These are phyloP conservation scores for Leucocoprinus leucothites DNA, from an alignment of 768 basidiomycete genomes.

Conservation along the genomic window DNA sequence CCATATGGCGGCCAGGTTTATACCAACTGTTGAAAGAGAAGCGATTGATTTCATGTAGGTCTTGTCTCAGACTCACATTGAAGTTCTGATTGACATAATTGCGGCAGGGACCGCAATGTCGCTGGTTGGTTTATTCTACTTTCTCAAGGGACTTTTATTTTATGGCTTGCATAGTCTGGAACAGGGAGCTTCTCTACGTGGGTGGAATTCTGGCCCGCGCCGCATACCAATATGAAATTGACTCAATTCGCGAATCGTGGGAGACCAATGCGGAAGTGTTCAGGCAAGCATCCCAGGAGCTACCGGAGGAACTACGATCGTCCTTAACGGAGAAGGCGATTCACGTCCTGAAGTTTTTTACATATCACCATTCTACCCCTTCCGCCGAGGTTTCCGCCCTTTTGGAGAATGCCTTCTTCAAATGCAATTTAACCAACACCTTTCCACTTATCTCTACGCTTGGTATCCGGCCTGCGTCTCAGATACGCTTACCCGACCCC, in stretches of 20 bases:
- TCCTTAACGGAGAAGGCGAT: slow-evolving; percentile 61
- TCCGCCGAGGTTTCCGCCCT: slow-evolving; percentile 69
- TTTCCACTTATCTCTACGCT: slow-evolving; percentile 74
- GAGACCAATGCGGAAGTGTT: slow-evolving; percentile 36
- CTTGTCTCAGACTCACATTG: neutral
- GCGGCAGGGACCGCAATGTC: slow-evolving; percentile 72
- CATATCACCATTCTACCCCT: slow-evolving; percentile 85
- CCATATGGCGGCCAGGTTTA: slow-evolving; percentile 76
- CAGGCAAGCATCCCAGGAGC: slow-evolving; percentile 18
- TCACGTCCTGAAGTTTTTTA: slow-evolving; percentile 87
- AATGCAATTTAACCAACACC: slow-evolving; percentile 43
- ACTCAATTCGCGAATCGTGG: slow-evolving; percentile 59
- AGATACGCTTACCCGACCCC: slow-evolving; percentile 73
- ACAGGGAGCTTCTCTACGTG: slow-evolving; percentile 80
- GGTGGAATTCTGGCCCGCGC: slow-evolving; percentile 80
- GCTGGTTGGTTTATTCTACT: slow-evolving; percentile 43
- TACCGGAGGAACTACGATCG: slow-evolving; percentile 38
- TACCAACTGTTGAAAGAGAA: slow-evolving; percentile 95
- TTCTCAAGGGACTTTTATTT: slow-evolving; percentile 6
- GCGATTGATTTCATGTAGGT: slow-evolving; percentile 83
- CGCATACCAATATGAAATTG: slow-evolving; percentile 84
- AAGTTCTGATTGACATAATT: neutral
- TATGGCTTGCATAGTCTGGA: slow-evolving; percentile 61
- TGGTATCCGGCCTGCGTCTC: slow-evolving; percentile 63
- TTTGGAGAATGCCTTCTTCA: slow-evolving; percentile 79